Base-by-base conservation (phyloP, 2,329 filamentous ascomycete genomes). In the Orbilia quercus region DNA sequence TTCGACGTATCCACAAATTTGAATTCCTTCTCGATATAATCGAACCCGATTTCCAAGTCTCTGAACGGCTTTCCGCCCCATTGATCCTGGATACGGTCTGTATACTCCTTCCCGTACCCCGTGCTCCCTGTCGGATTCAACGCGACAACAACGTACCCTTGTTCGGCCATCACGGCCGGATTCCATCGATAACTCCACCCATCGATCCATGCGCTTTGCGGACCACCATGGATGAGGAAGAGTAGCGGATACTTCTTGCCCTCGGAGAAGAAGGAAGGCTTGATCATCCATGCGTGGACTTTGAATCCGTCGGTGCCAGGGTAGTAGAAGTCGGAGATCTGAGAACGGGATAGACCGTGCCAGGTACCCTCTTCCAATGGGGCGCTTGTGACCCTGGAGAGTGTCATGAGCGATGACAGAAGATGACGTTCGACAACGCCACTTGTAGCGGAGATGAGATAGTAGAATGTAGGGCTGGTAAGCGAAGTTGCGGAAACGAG, bases 151-250 rank as follows among this genome's bases (percentile, higher is more conserved):
- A 96, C 85, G 79, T 95, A 96, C 48, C 92, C 92, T 81, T 94
- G 91, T 80, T 96, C 91, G 2, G 92, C 91, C 79, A 92, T 96
- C 7, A 94, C 85, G 71, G 90, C 91, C 1, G 90, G 89, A 79
- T 96, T 96, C 92, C 92, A 96, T 16, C 92, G 84, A 1, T 89
- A 92, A 79, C 86, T 90, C 91, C 91, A 96, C 25, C 85, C 83
- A 78, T 95, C 89, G 31, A 80, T 82, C 89, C 90, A 94, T 0
- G 90, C 87, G 20, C 88, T 87, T 79, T 95, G 91, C 0, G 91
- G 91, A 0, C 92, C 92, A 62, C 92, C 92, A 78, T 96, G 92
- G 75, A 96, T 90, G 44, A 93, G 82, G 79, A 92, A 89, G 1
- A 90, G 87, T 2, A 96, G 83, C 0, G 92, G 92, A 78, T 94